Base-by-base conservation (phyloP, 345 rosid species). In the Rubroshorea leprosula region DNA sequence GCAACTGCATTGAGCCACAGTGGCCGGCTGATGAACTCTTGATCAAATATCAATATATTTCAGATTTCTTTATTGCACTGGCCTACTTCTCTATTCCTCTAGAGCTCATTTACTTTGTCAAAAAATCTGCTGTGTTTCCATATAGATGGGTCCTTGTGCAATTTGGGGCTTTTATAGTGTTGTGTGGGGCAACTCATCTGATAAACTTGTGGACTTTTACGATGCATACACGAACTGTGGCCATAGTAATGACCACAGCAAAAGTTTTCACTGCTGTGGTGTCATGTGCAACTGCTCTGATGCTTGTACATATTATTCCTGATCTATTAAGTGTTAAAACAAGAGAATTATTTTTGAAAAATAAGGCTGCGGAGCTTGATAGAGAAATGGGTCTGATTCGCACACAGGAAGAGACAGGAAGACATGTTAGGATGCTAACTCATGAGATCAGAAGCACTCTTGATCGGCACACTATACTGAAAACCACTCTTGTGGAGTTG, bases 81-180 rank as follows among this genome's bases (percentile, higher is more conserved):
- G 99, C 99, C 5, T 93, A 93, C 66, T 93, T 93, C 59, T 93
- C 99, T 3, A 93, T 93, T 65, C 99, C 99, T 52, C 72, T 93
- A 2, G 99, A 93, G 78, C 76, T 93, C 45, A 87, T 93, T 45
- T 93, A 93, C 68, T 93, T 93, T 49, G 99, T 93, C 58, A 93
- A 93, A 82, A 89, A 93, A 72, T 93, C 99, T 19, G 76, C 95
- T 0, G 87, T 89, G 22, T 89, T 93, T 54, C 97, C 99, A 3
- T 93, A 93, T 60, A 68, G 87, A 78, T 93, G 99, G 97, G 99
- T 93, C 20, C 99, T 94, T 46, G 97, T 94, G 51, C 99, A 94
- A 75, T 94, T 94, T 41, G 99, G 99, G 47, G 99, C 97, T 64
- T 94, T 94, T 69, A 94, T 94, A 17, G 99, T 94, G 55, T 81